Conservation (phyloP, 2,329 filamentous ascomycete species). For the Coniochaeta sp. region DNA sequence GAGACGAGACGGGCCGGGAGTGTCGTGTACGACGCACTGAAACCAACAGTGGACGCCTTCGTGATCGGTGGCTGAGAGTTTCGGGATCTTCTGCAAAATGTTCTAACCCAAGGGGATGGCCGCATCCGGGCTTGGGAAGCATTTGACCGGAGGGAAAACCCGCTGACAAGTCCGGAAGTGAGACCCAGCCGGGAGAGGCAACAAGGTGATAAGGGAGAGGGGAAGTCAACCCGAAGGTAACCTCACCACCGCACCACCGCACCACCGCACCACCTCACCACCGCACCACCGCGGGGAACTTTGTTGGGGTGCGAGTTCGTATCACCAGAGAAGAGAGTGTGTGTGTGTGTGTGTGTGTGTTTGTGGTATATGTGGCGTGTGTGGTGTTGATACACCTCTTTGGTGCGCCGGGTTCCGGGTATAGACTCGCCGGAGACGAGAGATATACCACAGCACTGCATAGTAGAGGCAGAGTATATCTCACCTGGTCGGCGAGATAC, state of each 20-base stretch:
- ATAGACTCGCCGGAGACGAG: background rate
- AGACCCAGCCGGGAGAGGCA: background rate
- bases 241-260: background rate
- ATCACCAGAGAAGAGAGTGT: background rate
- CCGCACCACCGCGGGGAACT: background rate
- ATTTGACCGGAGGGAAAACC: background rate
- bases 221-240: background rate
- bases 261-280: too few species aligned
- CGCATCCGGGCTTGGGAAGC: background rate
- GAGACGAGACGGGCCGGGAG: background rate
- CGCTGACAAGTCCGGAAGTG: background rate
- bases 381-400: background rate
- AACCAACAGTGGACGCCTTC: background rate
- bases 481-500: conserved; percentile 2
- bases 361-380: too few species aligned
- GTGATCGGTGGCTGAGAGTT: background rate
- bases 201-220: background rate
- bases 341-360: background rate
- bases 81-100: background rate
- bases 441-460: conserved; percentile 8
- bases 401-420: background rate
- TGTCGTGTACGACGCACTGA: background rate
- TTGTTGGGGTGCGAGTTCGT: background rate
- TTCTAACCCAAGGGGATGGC: background rate
- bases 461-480: background rate